phyloP scores from a whole-genome alignment of 1,284 basidiomycete species.

The Mycena citricolor region DNA sequence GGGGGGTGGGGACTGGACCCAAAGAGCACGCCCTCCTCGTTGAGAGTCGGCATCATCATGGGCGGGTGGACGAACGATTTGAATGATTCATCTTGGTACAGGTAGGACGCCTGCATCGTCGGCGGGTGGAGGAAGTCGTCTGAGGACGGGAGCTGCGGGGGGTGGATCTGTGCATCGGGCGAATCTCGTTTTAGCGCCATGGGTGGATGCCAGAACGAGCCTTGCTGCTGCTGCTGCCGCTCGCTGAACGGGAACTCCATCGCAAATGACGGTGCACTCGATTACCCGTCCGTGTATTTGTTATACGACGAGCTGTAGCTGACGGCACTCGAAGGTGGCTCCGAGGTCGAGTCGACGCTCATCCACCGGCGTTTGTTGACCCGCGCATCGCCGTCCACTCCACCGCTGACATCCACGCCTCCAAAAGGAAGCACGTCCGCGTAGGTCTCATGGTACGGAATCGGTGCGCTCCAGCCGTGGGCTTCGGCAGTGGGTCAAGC shows the following conservation, averaged over 20 bases:
- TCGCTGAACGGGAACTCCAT: slow-evolving; percentile 64
- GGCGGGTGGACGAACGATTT: neutral
- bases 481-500: slow-evolving; percentile 6
- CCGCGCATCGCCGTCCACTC: slow-evolving; percentile 43
- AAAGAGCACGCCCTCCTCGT: slow-evolving; percentile 10
- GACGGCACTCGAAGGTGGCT: slow-evolving; percentile 60
- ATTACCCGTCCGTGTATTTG: slow-evolving; percentile 46
- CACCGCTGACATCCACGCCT: slow-evolving; percentile 39
- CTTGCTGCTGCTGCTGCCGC: too few relatives aligned
- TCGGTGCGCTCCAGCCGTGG: slow-evolving; percentile 3
- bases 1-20: slow-evolving; percentile 10
- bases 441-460: slow-evolving; percentile 17
- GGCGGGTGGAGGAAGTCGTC: too few relatives aligned
- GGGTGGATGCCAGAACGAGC: slow-evolving; percentile 70
- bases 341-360: slow-evolving; percentile 69
- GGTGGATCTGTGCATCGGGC: slow-evolving; percentile 37
- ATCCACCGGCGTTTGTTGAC: slow-evolving; percentile 65
- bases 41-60: slow-evolving; percentile 3
- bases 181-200: too few relatives aligned
- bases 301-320: slow-evolving; percentile 56
- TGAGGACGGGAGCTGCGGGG: too few relatives aligned
- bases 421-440: slow-evolving; percentile 51
- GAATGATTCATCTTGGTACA: too few relatives aligned
- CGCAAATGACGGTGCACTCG: slow-evolving; percentile 49
- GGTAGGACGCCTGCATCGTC: slow-evolving; percentile 9